phyloP scores from a whole-genome alignment of 1,139 yeast species.

The Kazachstania sp. region DNA sequence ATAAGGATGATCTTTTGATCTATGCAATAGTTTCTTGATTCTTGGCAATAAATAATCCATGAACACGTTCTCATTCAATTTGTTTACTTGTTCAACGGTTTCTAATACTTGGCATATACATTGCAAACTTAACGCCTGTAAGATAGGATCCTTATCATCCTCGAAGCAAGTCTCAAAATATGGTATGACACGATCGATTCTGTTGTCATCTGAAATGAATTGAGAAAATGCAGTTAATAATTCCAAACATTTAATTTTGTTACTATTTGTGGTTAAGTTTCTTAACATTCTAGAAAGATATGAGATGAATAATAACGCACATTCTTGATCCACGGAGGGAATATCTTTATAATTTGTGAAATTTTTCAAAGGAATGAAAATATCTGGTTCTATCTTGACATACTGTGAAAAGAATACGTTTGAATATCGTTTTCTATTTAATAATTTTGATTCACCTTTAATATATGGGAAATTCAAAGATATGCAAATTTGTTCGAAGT shows the following conservation, averaged over 20 bases:
- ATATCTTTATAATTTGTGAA: slow-evolving; percentile 2
- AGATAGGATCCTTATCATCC: slow-evolving; percentile 46
- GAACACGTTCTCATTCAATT: slow-evolving; percentile 66
- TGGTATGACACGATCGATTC: slow-evolving; percentile 79
- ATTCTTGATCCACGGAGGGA: slow-evolving; percentile 5
- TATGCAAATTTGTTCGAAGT: slow-evolving; percentile 44
- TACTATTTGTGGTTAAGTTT: slow-evolving; percentile 52
- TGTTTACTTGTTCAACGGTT: slow-evolving; percentile 60
- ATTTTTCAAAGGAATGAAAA: not conserved
- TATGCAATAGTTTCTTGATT: slow-evolving; percentile 40
- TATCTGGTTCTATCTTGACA: not conserved
- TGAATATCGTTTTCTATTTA: not conserved
- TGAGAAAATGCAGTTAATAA: slow-evolving; percentile 70
- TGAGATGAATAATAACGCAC: slow-evolving; percentile 53
- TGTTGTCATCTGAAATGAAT: slow-evolving; percentile 69
- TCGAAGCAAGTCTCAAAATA: slow-evolving; percentile 49
- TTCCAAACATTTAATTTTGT: slow-evolving; percentile 67
- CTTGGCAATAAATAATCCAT: slow-evolving; percentile 79
- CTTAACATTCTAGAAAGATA: slow-evolving; percentile 57
- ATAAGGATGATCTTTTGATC: slow-evolving; percentile 34
- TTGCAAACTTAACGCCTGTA: slow-evolving; percentile 52
- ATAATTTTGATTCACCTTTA: slow-evolving; percentile 1
- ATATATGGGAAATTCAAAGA: slow-evolving; percentile 38
- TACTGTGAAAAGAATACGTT: not conserved
- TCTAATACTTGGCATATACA: slow-evolving; percentile 52